Evolutionary conservation across 2,329 filamentous ascomycete genomes (phyloP).

Genomic region (Sporothrix sp.): DNA sequence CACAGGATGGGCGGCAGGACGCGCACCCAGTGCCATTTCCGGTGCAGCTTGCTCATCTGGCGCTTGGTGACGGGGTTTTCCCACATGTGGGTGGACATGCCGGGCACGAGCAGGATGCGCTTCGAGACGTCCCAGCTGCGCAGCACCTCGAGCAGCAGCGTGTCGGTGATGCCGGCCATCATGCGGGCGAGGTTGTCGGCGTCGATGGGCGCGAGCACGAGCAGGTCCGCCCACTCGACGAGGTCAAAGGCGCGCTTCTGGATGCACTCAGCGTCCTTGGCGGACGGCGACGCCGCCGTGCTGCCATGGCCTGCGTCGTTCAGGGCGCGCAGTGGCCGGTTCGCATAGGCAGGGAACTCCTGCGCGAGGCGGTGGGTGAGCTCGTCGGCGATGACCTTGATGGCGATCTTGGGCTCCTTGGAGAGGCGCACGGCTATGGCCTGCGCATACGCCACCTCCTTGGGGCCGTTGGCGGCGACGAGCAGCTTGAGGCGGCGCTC

Average conservation of each 20-base stretch:
- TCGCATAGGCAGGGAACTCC: constrained; percentile 51
- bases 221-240: constrained; percentile 78
- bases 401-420: constrained; percentile 52
- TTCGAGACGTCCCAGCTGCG: constrained; percentile 83
- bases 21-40: constrained; percentile 80
- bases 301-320: background rate
- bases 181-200: constrained; percentile 79
- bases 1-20: constrained; percentile 74
- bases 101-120: constrained; percentile 73
- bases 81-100: constrained; percentile 86
- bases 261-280: constrained; percentile 41
- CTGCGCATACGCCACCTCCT: constrained; percentile 56
- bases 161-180: constrained; percentile 75
- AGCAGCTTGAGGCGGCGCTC: constrained; percentile 46
- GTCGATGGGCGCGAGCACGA: constrained; percentile 76
- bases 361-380: constrained; percentile 53
- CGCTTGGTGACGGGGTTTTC: constrained; percentile 81
- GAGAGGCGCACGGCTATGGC: constrained; percentile 57
- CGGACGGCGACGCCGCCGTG: background rate
- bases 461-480: constrained; percentile 54
- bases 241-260: constrained; percentile 52
- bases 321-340: constrained; percentile 32
- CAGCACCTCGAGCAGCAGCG: constrained; percentile 67
- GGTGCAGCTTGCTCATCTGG: constrained; percentile 71
- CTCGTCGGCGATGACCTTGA: constrained; percentile 54